A percentile compares a stretch with the other conserved stretches of the same genome.
Conservation (phyloP, 441 rosid genomes). For the Bruguiera hainesii region DNA sequence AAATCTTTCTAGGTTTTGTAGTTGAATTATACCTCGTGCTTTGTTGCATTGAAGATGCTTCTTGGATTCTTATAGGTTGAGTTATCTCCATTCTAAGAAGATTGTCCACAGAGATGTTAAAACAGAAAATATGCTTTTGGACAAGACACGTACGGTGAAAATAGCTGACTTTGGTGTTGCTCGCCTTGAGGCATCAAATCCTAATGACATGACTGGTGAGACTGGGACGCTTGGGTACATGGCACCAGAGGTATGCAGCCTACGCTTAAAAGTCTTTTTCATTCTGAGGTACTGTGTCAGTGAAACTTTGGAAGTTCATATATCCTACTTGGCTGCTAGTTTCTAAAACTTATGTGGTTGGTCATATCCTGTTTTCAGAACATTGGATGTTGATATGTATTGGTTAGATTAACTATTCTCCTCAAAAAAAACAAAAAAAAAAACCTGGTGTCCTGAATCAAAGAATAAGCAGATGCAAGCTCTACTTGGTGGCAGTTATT, state of each 20-base stretch:
- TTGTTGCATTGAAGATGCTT: not conserved
- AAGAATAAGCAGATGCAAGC: no score
- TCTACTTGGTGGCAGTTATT: no score
- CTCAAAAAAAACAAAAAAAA: no score
- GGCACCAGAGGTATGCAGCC: constrained; percentile 77
- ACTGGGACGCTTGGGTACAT: constrained; percentile 90
- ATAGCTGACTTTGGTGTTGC: constrained; percentile 95
- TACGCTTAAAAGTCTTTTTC: not conserved
- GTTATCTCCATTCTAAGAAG: constrained; percentile 76
- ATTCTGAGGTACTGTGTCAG: no score
- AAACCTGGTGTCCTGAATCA: no score
- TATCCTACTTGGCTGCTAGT: no score
- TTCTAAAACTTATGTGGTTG: no score
- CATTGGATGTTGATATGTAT: no score
- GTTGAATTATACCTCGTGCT: not conserved
- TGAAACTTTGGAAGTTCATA: no score
- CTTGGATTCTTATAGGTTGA: constrained; percentile 43
- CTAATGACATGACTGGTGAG: constrained; percentile 90
- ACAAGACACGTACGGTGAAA: constrained; percentile 65
- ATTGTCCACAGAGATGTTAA: constrained; percentile 88
- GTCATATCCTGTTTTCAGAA: no score
- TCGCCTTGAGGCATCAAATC: constrained; percentile 80
- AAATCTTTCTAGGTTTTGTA: no score
- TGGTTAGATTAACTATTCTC: no score
- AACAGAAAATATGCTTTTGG: constrained; percentile 83